A percentile compares a stretch with the other conserved stretches of the same genome.
Evolutionary conservation across 257 asterid genomes (phyloP).

Genomic region (Solanum lycopersicoides): DNA sequence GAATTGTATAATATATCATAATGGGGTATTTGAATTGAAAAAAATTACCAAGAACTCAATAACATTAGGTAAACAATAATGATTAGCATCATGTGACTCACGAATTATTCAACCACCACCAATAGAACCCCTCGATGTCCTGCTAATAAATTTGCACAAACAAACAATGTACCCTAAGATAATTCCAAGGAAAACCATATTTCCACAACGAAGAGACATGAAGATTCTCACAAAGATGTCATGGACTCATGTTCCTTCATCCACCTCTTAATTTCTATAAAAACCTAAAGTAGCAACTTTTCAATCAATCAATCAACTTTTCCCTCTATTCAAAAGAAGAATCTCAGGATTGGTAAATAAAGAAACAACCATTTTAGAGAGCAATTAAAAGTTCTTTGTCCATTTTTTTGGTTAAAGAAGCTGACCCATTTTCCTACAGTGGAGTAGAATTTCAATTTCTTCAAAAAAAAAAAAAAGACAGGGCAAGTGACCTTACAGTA

Average conservation of each 20-base stretch:
- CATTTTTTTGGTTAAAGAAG: conserved; percentile 26
- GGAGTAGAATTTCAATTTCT: background rate
- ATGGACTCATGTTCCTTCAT: conserved; percentile 28
- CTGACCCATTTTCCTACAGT: conserved; percentile 31
- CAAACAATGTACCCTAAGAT: background rate
- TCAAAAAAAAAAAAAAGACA: background rate
- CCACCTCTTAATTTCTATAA: conserved; percentile 48
- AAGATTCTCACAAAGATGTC: conserved; percentile 9
- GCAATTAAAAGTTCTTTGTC: conserved; percentile 49
- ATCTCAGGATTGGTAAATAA: background rate
- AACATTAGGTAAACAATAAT: conserved; percentile 34
- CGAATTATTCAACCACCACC: conserved; percentile 1
- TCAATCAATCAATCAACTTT: background rate
- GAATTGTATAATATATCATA: conserved; percentile 11
- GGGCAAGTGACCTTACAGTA: conserved; percentile 21
- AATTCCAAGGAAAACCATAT: background rate
- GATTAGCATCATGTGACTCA: conserved; percentile 15
- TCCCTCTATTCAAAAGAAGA: conserved; percentile 2
- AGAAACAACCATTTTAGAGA: conserved; percentile 55
- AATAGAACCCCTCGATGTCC: conserved; percentile 24
- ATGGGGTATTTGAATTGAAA: background rate
- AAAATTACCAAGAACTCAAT: conserved; percentile 41
- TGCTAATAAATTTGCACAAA: conserved; percentile 11
- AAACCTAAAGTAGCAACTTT: conserved; percentile 24
- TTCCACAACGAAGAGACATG: background rate